Base-by-base conservation (phyloP, 805 yeast species). In the Ascoidea tarda region DNA sequence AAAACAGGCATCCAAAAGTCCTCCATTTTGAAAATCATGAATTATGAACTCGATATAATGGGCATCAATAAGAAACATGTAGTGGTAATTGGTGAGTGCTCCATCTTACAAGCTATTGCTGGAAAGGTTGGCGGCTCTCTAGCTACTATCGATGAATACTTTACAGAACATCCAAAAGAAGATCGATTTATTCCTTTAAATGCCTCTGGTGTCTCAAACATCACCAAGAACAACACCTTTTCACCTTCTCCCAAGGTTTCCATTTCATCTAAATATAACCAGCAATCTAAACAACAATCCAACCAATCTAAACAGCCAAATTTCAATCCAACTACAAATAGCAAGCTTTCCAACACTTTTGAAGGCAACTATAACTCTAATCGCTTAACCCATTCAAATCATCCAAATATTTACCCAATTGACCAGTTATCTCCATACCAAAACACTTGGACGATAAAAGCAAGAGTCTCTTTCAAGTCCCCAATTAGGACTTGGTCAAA, bases 391-490 rank as follows among this genome's bases (percentile, higher is more conserved):
- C 47, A 46, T 16, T 67, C 66, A 66, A 52, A 61, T 58, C 50
- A 60, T 65, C 73, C 76, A 33, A 70, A 69, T 52, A 71, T 85
- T 46, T 78, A 77, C 59, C 84, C 95, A 8, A 87, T 90, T 59
- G 96, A 87, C 62, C 87, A 83, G 57, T 71, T 93, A 51, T 87
- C 96, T 10, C 98, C 98, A 6, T 93, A 86, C 65, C 93, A 87
- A 65, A 84, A 82, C 63, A 73, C 76, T 51, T 93, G 98, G 98
- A 83, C 91, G 5, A 87, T 93, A 61, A 88, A 87, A 61, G 99
- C 95, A 1, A 81, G 98, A 63, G 93, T 89, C 32, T 82, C 95
- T 0, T 82, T 76, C 66, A 93, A 91, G 67, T 81, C 91, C 53
- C 96, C 88, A 56, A 75, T 91, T 59, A 82, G 87, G 66, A 86